Base-by-base conservation (phyloP, 306 rosid genomes). In the Cicer judaicum region DNA sequence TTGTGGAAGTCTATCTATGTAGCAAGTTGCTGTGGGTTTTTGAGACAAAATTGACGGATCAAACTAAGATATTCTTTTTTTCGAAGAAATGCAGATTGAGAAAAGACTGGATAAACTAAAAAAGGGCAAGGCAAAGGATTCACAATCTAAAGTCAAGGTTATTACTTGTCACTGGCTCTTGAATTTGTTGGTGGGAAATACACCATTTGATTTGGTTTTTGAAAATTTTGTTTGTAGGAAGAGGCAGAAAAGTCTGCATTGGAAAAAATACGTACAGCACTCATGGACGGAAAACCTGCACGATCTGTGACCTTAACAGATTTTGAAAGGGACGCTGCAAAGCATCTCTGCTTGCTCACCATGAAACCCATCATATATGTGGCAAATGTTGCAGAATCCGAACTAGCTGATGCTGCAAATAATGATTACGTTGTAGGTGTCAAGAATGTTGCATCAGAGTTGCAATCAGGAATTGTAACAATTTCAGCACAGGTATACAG, bases 301-400 rank as follows among this genome's bases (percentile, higher is more conserved):
- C 91, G 95, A 75, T 91, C 98, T 43, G 98, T 90, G 76, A 69
- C 87, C 83, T 82, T 94, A 76, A 87, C 94, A 56, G 96, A 86
- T 78, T 82, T 78, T 74, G 98, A 91, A 79, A 88, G 82, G 68
- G 96, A 91, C 34, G 85, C 93, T 65, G 70, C 90, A 41, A 88
- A 94, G 82, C 94, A 91, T 70, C 92, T 90, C 67, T 94, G 95
- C 89, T 81, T 94, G 82, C 92, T 94, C 36, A 91, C 98, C 71
- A 90, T 90, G 97, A 94, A 94, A 73, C 98, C 98, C 43, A 43
- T 87, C 43, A 91, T 86, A 63, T 91, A 88, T 80, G 96, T 94
- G 46, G 97, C 98, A 18, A 94, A 94, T 85, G 97, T 94, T 79
- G 95, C 96, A 2, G 97, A 94, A 80, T 77, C 98, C 76, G 97